phyloP scores from a whole-genome alignment of 768 basidiomycete genomes.

The Phylloporus rhodoxanthus region DNA sequence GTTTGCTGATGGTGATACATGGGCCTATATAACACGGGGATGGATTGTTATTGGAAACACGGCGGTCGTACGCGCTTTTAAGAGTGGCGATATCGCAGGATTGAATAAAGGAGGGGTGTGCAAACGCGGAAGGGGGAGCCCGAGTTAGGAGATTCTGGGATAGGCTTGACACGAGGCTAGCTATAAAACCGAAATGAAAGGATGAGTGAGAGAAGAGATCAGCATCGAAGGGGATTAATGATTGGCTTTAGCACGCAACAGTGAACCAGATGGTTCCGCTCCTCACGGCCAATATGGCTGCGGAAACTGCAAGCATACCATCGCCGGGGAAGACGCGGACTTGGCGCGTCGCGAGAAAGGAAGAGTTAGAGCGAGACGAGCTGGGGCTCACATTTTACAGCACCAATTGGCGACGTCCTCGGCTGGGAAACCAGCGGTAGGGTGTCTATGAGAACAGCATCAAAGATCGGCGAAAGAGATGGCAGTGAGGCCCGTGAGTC shows the following conservation, averaged over 20 bases:
- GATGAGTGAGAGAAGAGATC: constrained; percentile 31
- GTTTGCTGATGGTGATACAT: constrained; percentile 48
- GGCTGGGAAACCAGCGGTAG: constrained; percentile 11
- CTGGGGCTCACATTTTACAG: constrained; percentile 21
- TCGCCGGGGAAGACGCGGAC: constrained; percentile 5
- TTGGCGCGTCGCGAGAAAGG: not conserved
- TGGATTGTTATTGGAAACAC: constrained; percentile 21
- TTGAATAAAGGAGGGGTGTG: constrained; percentile 18
- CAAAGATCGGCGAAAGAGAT: constrained; percentile 19
- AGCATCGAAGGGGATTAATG: constrained; percentile 31
- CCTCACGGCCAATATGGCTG: constrained; percentile 19
- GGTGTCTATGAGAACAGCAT: constrained; percentile 20
- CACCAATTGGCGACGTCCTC: not conserved
- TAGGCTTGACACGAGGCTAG: constrained; percentile 31
- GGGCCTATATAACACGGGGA: constrained; percentile 50
- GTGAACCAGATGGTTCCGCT: constrained; percentile 28
- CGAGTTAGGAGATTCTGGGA: constrained; percentile 27
- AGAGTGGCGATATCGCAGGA: constrained; percentile 26
- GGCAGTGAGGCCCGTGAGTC: constrained; percentile 1
- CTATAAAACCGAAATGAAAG: constrained; percentile 34
- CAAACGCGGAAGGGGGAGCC: constrained; percentile 26
- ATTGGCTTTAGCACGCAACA: constrained; percentile 29
- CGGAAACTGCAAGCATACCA: constrained; percentile 5
- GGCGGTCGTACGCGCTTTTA: constrained; percentile 26
- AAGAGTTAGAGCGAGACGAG: constrained; percentile 3